Evolutionary conservation across 2,329 filamentous ascomycete species (phyloP).

Genomic region (Fusarium neocosmosporiellum): DNA sequence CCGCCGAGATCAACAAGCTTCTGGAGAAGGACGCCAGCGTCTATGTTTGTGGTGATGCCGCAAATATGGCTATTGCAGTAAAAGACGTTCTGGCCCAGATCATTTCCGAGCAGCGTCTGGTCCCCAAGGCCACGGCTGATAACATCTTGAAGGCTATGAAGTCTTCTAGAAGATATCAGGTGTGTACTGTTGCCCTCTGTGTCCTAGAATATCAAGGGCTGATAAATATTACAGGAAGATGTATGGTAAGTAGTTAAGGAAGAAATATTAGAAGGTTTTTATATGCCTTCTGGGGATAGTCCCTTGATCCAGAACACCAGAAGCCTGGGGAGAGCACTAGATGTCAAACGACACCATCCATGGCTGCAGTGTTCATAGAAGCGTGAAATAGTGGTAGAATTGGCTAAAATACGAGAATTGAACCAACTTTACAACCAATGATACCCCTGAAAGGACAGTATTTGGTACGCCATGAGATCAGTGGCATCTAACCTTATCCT

Average conservation of each 20-base stretch:
- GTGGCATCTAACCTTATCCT: background rate
- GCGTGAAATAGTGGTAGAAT: background rate
- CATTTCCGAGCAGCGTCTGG: background rate
- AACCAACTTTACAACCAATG: background rate
- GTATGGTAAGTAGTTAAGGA: background rate
- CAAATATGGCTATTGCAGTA: slow-evolving; percentile 2
- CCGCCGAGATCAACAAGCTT: background rate
- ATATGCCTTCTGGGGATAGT: background rate
- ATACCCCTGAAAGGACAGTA: background rate
- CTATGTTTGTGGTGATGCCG: slow-evolving; percentile 13
- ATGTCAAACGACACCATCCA: background rate
- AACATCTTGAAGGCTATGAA: background rate
- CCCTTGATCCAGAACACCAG: background rate
- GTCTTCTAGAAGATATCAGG: background rate
- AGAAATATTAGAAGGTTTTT: background rate
- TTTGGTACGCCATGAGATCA: background rate
- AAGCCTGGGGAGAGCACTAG: too few relatives aligned
- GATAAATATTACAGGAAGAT: background rate
- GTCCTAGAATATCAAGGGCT: background rate
- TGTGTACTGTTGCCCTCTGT: background rate
- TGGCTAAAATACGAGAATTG: background rate
- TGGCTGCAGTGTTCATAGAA: too few relatives aligned
- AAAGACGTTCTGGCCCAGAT: background rate
- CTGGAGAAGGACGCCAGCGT: background rate
- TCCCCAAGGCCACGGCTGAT: background rate